Base-by-base conservation (phyloP, 257 asterid genomes). In the Haberlea rhodopensis region DNA sequence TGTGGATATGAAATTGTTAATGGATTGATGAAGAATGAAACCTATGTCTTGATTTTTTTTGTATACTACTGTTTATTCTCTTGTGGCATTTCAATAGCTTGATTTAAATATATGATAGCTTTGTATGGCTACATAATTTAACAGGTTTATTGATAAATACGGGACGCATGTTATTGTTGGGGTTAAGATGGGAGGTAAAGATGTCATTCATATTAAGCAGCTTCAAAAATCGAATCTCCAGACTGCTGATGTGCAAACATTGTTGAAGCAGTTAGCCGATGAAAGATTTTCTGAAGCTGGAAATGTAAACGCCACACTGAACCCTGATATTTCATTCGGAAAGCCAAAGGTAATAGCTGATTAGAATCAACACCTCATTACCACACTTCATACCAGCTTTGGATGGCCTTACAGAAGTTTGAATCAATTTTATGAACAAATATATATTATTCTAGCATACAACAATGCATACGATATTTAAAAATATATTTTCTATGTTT, bases 151-250 rank as follows among this genome's bases (percentile, higher is more conserved):
- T 65, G 97, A 87, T 16, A 92, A 85, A 62, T 92, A 89, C 53
- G 99, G 99, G 5, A 92, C 99, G 62, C 99, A 92, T 67, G 71
- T 92, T 53, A 78, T 89, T 67, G 88, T 87, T 66, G 99, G 97
- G 74, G 94, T 87, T 53, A 92, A 84, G 81, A 92, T 89, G 97
- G 99, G 97, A 78, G 99, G 99, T 66, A 89, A 92, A 78, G 99
- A 92, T 78, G 99, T 82, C 49, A 75, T 92, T 68, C 96, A 89
- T 75, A 72, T 89, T 11, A 92, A 92, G 85, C 99, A 92, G 82
- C 99, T 92, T 74, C 87, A 78, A 43, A 84, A 63, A 60, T 92
- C 99, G 64, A 81, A 62, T 79, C 91, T 84, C 58, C 84, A 81
- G 80, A 81, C 91, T 3, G 31, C 72, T 52, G 96, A 89, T 74